Evolutionary conservation across 306 rosid species (phyloP).

Genomic region (Prunus salicina): DNA sequence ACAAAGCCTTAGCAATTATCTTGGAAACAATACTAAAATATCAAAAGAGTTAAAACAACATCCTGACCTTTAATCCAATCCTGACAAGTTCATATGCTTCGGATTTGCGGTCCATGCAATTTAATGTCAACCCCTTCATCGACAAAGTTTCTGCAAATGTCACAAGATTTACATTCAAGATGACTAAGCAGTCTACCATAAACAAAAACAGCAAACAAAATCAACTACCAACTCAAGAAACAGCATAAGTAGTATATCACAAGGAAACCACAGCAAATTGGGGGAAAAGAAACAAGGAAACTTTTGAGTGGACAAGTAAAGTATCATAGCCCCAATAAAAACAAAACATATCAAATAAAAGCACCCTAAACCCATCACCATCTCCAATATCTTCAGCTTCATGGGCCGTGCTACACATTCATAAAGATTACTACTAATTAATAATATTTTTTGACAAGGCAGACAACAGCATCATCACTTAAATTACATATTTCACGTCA

Average conservation of each 20-base stretch:
- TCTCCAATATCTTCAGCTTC: neutral
- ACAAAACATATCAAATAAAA: neutral
- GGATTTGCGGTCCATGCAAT: conserved; percentile 97
- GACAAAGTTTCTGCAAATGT: conserved; percentile 82
- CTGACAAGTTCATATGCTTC: conserved; percentile 99
- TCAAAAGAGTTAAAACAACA: conserved; percentile 14
- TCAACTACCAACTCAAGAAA: neutral
- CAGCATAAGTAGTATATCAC: neutral
- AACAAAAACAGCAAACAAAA: neutral
- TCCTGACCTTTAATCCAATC: conserved; percentile 78
- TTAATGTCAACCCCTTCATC: conserved; percentile 96
- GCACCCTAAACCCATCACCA: neutral
- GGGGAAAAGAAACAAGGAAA: neutral
- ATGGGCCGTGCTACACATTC: too few relatives aligned
- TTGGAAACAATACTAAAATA: conserved; percentile 4
- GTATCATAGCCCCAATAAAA: neutral
- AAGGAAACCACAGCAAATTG: neutral
- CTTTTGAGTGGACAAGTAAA: neutral
- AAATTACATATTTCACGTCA: neutral
- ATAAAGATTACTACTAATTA: neutral
- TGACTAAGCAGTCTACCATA: neutral
- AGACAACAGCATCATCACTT: neutral
- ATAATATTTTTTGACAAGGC: neutral
- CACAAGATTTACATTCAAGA: neutral
- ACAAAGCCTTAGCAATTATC: conserved; percentile 10